Base-by-base conservation (phyloP, 768 basidiomycete genomes). In the Leucogyrophana mollusca region DNA sequence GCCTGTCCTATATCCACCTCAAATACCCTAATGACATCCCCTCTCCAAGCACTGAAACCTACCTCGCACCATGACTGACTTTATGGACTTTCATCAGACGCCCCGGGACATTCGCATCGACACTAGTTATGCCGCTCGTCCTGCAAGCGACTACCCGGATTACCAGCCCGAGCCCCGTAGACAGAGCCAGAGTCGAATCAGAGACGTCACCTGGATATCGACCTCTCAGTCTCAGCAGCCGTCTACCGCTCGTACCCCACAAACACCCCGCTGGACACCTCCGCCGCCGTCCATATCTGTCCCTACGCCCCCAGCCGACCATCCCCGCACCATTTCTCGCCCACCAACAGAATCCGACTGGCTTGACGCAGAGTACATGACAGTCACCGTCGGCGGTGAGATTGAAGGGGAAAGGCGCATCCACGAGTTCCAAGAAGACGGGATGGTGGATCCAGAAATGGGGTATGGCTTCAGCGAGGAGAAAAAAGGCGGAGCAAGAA, bases 151-250 rank as follows among this genome's bases (percentile, higher is more conserved):
- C 21, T 56, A 59, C 16, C 53, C 65, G 23, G 65, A 67, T 10
- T 67, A 53, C 35, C 50, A 53, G 14, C 42, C 40, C 27, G 64
- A 65, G 4, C 42, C 60, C 1, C 7, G 38, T 25, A 41, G 53
- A 23, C 65, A 67, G 39, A 41, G 45, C 18, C 54, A 55, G 41
- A 36, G 50, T 8, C 65, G 64, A 14, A 22, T 49, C 24, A 58
- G 63, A 49, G 65, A 67, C 38, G 47, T 65, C 40, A 65, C 64
- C 30, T 65, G 64, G 64, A 54, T 65, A 55, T 65, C 62, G 37
- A 47, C 41, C 1, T 48, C 58, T 9, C 62, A 56, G 10, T 54
- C 62, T 18, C 62, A 65, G 13, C 34, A 45, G 16, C 56, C 62
- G 10, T 62, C 60, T 10, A 48, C n/a, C 35, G 6, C 58, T 2